These are phyloP conservation scores for Cyclotella kingstonii DNA, from an alignment of 108 stramenopile genomes.

Conservation along the genomic window DNA sequence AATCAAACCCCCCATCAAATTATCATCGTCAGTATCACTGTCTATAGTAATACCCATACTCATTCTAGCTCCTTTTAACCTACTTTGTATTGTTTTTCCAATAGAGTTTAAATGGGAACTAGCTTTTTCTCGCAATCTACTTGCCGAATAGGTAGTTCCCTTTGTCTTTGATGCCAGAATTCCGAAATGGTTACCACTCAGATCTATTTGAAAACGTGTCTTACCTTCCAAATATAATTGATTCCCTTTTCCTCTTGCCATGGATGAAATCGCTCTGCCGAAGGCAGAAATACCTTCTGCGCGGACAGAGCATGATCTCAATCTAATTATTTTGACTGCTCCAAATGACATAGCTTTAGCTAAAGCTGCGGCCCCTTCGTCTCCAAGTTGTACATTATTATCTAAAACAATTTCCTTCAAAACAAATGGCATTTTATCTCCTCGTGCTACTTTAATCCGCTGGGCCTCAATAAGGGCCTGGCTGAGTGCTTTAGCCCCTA, in stretches of 20 bases:
- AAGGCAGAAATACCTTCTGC: constrained; percentile 66
- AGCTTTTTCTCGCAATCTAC: constrained; percentile 64
- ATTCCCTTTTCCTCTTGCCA: constrained; percentile 13
- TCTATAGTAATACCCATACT: constrained; percentile 37
- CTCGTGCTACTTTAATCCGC: background rate
- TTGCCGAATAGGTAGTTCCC: constrained; percentile 56
- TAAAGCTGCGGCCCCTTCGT: constrained; percentile 58
- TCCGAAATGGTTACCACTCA: constrained; percentile 82
- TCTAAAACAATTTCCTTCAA: constrained; percentile 58
- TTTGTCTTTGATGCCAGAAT: constrained; percentile 52
- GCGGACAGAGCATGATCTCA: constrained; percentile 69
- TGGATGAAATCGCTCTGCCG: constrained; percentile 43
- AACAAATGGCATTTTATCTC: constrained; percentile 3
- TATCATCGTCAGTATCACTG: constrained; percentile 75
- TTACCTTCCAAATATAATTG: background rate
- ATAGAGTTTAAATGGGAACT: constrained; percentile 71
- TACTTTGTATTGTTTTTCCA: constrained; percentile 56
- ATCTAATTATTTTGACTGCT: constrained; percentile 38
- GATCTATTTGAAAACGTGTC: constrained; percentile 42
- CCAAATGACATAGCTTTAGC: constrained; percentile 54
- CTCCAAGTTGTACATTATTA: constrained; percentile 59
- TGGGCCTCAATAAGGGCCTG: constrained; percentile 38
- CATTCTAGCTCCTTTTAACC: constrained; percentile 59
- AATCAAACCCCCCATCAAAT: constrained; percentile 26
- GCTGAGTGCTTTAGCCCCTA: constrained; percentile 54